Percentiles rank a stretch among this genome's conserved stretches.
These are phyloP conservation scores for Rhizoclosmatium sp. DNA, from an alignment of 192 early-diverging fungal species.

Conservation along the genomic window DNA sequence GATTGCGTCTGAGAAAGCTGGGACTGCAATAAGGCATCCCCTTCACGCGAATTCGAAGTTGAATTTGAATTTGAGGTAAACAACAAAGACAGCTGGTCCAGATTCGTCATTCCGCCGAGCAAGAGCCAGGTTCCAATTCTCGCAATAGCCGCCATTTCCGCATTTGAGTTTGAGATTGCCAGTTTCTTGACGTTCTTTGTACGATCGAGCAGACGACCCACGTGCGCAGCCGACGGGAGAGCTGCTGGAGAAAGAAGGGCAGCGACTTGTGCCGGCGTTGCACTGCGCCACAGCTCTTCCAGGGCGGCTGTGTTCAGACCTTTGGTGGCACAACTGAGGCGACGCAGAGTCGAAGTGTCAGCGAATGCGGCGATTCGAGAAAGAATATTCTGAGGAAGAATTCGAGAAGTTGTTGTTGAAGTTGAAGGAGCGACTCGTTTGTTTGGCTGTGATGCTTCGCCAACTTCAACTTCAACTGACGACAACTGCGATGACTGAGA, in stretches of 20 bases:
- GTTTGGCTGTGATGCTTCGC: too few relatives aligned
- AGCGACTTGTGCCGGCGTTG: background rate
- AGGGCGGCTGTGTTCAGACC: background rate
- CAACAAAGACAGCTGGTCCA: background rate
- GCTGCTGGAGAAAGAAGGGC: background rate
- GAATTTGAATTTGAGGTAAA: background rate
- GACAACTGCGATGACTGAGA: too few relatives aligned
- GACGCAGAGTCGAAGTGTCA: background rate
- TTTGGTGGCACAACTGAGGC: background rate
- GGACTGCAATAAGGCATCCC: too few relatives aligned
- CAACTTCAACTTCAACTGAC: too few relatives aligned
- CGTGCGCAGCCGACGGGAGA: too few relatives aligned
- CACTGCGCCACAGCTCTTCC: background rate
- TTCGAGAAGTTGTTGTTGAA: background rate
- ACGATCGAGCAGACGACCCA: background rate
- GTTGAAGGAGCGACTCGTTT: background rate
- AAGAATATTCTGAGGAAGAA: background rate
- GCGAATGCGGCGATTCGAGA: background rate
- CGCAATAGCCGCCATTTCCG: background rate
- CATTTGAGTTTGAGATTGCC: background rate
- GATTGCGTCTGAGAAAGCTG: background rate
- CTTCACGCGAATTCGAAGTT: background rate
- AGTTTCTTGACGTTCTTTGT: background rate
- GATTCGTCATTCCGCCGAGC: background rate
- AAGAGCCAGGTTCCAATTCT: background rate